Conservation (phyloP, 306 rosid genomes). For the Sicyos edulis region DNA sequence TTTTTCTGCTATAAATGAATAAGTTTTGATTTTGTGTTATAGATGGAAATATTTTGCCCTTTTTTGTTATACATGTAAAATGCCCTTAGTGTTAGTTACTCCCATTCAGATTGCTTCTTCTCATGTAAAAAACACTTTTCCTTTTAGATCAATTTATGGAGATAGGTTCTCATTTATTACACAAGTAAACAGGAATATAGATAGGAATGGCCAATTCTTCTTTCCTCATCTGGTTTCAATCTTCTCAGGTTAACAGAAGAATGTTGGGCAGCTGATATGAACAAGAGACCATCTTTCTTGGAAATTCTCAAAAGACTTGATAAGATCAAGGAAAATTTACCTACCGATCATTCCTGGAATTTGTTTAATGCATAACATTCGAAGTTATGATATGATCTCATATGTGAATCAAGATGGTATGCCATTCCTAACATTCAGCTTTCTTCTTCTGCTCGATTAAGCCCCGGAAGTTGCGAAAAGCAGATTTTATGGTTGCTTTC, state of each 20-base stretch:
- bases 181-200: too few relatives aligned
- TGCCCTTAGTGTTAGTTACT: too few relatives aligned
- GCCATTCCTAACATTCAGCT: conserved; percentile 9
- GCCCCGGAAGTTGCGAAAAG: background rate
- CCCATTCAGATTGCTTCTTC: background rate
- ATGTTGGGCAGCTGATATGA: conserved; percentile 74
- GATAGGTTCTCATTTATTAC: background rate
- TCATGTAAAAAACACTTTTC: background rate
- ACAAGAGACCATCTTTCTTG: conserved; percentile 69
- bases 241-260: conserved; percentile 55
- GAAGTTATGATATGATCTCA: conserved; percentile 10
- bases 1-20: too few relatives aligned
- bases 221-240: conserved; percentile 15
- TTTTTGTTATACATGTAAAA: too few relatives aligned
- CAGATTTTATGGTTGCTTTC: conserved; percentile 11
- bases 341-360: conserved; percentile 72
- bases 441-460: conserved; percentile 8
- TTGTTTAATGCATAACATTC: conserved; percentile 41
- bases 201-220: too few relatives aligned
- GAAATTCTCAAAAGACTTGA: conserved; percentile 80
- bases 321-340: conserved; percentile 56
- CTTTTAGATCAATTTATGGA: background rate
- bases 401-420: background rate
- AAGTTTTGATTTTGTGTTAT: too few relatives aligned
- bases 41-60: too few relatives aligned